phyloP scores from a whole-genome alignment of 83 land plant species.

The Diphasiastrum complanatum region DNA sequence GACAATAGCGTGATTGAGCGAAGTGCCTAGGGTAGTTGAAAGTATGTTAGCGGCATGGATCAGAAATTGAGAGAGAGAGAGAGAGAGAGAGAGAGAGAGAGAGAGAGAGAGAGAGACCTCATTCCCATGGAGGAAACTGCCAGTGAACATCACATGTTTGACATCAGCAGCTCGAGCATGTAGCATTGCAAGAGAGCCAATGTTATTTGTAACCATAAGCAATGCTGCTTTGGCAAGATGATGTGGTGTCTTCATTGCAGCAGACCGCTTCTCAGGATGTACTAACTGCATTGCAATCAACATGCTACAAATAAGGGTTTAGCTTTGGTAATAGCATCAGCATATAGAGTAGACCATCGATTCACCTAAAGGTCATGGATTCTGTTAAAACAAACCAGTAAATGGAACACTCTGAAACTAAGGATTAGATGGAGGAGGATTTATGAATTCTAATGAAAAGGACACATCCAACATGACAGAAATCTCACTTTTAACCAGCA shows the following conservation, averaged over 20 bases:
- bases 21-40: background rate
- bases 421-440: no score
- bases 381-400: no score
- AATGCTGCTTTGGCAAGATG: conserved; percentile 38
- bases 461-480: background rate
- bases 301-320: no score
- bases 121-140: conserved; percentile 30
- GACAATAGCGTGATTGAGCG: no score
- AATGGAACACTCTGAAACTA: no score
- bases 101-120: conserved; percentile 6
- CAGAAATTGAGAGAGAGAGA: background rate
- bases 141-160: conserved; percentile 29
- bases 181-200: conserved; percentile 32
- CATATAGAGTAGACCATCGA: no score
- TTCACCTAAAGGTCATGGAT: no score
- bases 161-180: conserved; percentile 32
- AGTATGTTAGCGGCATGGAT: background rate
- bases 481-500: background rate
- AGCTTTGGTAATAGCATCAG: no score
- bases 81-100: background rate
- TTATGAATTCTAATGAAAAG: no score
- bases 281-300: no score
- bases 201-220: conserved; percentile 41
- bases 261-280: conserved; percentile 26
- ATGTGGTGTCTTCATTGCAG: conserved; percentile 34